Conservation (phyloP, 129 eudicot species). For the Sambucus nigra region DNA sequence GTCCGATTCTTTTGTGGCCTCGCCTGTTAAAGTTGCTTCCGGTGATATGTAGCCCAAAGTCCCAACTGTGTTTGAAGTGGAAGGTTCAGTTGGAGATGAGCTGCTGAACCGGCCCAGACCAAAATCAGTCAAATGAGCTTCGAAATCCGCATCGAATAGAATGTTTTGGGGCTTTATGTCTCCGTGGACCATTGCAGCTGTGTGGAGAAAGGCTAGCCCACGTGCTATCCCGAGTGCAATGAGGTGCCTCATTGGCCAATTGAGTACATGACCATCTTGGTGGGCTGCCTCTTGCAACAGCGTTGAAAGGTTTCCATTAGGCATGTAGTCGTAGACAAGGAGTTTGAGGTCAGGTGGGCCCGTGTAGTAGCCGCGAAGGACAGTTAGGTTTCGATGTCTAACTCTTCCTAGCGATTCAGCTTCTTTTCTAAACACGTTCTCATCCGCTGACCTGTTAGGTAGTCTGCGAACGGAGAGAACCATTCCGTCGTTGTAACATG, state of each 20-base stretch:
- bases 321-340: conserved; percentile 79
- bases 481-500: conserved; percentile 66
- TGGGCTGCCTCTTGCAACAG: conserved; percentile 78
- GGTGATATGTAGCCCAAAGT: conserved; percentile 63
- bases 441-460: conserved; percentile 37
- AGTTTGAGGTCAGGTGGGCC: conserved; percentile 64
- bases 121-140: conserved; percentile 76
- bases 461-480: conserved; percentile 60
- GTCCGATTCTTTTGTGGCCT: conserved; percentile 48
- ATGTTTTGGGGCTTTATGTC: conserved; percentile 71
- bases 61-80: conserved; percentile 52
- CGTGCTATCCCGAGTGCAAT: conserved; percentile 80
- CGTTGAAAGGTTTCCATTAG: conserved; percentile 75
- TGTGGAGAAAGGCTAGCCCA: conserved; percentile 54
- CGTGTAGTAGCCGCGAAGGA: conserved; percentile 68
- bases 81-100: conserved; percentile 35
- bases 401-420: conserved; percentile 62
- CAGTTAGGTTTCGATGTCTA: conserved; percentile 63
- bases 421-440: conserved; percentile 49
- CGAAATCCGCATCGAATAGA: conserved; percentile 75
- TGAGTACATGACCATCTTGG: conserved; percentile 82
- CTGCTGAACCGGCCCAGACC: conserved; percentile 39
- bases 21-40: conserved; percentile 42
- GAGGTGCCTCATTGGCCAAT: conserved; percentile 87
- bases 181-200: conserved; percentile 49